These are phyloP conservation scores for Tausonia pullulans DNA, from an alignment of 1,284 basidiomycete species.

Conservation along the genomic window DNA sequence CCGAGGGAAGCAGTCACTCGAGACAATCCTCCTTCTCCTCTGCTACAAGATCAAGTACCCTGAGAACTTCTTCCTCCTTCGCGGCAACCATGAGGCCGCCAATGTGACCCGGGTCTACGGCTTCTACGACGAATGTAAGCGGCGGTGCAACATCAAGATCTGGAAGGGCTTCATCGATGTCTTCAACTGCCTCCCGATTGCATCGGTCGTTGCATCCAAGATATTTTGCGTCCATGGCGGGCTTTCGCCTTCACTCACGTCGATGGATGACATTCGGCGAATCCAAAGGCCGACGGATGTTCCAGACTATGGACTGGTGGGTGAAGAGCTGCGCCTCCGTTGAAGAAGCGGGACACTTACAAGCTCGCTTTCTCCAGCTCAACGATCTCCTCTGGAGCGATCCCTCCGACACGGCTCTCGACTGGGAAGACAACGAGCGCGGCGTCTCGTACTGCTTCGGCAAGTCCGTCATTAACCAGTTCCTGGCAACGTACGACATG, in stretches of 20 bases:
- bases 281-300: slow-evolving; percentile 98
- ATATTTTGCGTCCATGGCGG: slow-evolving; percentile 99
- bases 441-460: slow-evolving; percentile 99
- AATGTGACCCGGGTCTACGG: slow-evolving; percentile 99
- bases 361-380: slow-evolving; percentile 34
- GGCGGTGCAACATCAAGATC: slow-evolving; percentile 97
- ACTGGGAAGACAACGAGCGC: slow-evolving; percentile 99
- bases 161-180: slow-evolving; percentile 99
- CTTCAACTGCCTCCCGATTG: slow-evolving; percentile 97
- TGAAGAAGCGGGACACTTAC: too few species aligned
- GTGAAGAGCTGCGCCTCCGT: background rate
- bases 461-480: slow-evolving; percentile 54
- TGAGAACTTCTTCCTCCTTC: slow-evolving; percentile 96
- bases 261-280: slow-evolving; percentile 98
- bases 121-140: slow-evolving; percentile 99
- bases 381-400: slow-evolving; percentile 99
- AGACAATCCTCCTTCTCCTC: slow-evolving; percentile 89
- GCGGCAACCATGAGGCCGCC: slow-evolving; percentile 98
- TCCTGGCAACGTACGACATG: slow-evolving; percentile 52
- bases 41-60: slow-evolving; percentile 99
- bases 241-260: slow-evolving; percentile 89
- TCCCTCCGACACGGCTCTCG: slow-evolving; percentile 90
- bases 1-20: slow-evolving; percentile 93
- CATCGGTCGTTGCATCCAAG: slow-evolving; percentile 96
- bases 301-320: slow-evolving; percentile 82